Evolutionary conservation across 345 rosid species (phyloP).

Genomic region (Dipteronia dyeriana): DNA sequence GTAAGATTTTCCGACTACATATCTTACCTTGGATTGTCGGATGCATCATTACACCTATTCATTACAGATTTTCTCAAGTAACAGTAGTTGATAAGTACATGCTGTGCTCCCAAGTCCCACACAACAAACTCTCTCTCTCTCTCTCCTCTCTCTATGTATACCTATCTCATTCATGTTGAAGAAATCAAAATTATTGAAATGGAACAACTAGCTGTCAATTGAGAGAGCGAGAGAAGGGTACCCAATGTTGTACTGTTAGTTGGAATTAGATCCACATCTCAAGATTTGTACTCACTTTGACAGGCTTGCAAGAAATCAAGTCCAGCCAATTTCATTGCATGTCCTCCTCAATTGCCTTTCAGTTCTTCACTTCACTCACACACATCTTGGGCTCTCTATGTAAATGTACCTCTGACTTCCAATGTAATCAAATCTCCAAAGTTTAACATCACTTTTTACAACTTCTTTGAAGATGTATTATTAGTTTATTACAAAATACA

Average conservation of each 20-base stretch:
- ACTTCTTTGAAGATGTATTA: no score
- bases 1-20: no score
- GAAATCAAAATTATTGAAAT: conserved; percentile 22
- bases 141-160: background rate
- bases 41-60: no score
- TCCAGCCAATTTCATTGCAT: conserved; percentile 11
- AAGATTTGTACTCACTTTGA: conserved; percentile 24
- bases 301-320: conserved; percentile 29
- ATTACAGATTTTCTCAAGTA: no score
- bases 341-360: background rate
- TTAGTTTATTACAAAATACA: no score
- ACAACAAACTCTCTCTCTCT: conserved; percentile 7
- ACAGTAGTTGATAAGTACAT: no score
- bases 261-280: conserved; percentile 27
- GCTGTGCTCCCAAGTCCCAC: conserved; percentile 15
- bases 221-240: background rate
- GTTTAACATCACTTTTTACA: no score
- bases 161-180: background rate
- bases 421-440: no score
- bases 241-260: background rate
- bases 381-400: no score
- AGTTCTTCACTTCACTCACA: no score
- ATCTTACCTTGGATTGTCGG: no score
- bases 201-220: conserved; percentile 4
- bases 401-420: no score